Base-by-base conservation (phyloP, 2,329 filamentous ascomycete species). In the Pyrenochaeta sp. region DNA sequence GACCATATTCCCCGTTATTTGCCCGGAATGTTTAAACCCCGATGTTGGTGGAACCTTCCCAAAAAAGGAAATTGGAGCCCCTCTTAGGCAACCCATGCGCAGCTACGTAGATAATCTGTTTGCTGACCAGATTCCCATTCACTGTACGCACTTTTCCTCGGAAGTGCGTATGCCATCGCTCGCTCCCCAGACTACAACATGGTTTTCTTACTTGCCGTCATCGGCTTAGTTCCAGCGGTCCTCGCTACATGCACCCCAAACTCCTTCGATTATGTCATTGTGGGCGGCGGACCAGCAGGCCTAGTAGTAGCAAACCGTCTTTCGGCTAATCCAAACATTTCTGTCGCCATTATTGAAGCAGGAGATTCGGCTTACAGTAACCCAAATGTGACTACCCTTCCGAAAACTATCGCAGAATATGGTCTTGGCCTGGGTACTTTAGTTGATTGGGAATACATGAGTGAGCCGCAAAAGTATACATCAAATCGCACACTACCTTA, bases 381-480 rank as follows among this genome's bases (percentile, higher is more conserved):
- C 33, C 57, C 64, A 12, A 70, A 72, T 48, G 72, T 75, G 2
- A 74, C 67, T 2, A 46, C 56, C 12, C 50, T 66, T 9, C 56
- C 60, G 14, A 64, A 36, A 17, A 58, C 61, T 5, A 55, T 64
- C 7, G 27, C 45, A 10, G 64, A 63, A n/a, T 73, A 61, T 29
- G 64, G 65, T 7, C 50, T 55, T 6, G 64, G 63, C 9, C 43
- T 71, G 4, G 60, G 63, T 17, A 69, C 68, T 0, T 49, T 61
- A 1, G 74, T 80, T 23, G 78, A 80, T 54, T 81, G 75, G 77
- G 61, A 64, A 2, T 80, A 78, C 40, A 51, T 68, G 47, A 78
- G 73, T 17, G 70, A 62, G 4, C 67, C 69, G 12, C 78, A 81
- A 53, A 72, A 63, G 21, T 77, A 77, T 64, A 72, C 64, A 2